phyloP scores from a whole-genome alignment of 768 basidiomycete genomes.

The Amanita subjunquillea region DNA sequence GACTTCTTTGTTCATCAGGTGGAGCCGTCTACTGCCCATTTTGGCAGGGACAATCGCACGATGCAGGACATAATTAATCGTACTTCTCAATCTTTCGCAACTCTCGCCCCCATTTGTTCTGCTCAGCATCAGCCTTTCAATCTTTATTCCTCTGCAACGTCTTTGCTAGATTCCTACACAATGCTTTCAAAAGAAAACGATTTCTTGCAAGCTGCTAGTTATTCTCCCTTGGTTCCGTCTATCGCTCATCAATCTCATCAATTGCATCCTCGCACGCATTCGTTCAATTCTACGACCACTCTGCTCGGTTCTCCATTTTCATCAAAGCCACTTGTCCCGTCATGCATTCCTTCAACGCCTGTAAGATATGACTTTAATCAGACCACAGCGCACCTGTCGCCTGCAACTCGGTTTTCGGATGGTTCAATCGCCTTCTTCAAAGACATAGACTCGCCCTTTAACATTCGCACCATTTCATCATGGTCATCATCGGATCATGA shows the following conservation, averaged over 20 bases:
- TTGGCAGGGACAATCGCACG: neutral
- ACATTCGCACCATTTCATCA: neutral
- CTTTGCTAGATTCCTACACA: slow-evolving; percentile 1
- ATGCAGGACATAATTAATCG: slow-evolving; percentile 5
- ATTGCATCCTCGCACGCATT: neutral
- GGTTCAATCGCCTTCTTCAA: slow-evolving; percentile 1
- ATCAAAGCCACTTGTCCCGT: slow-evolving; percentile 1
- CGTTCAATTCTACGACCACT: slow-evolving; percentile 4
- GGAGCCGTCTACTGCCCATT: neutral
- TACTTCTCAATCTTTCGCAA: neutral
- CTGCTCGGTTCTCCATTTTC: slow-evolving; percentile 8
- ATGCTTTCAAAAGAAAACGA: slow-evolving; percentile 5
- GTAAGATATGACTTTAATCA: neutral
- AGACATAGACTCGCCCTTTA: slow-evolving; percentile 3
- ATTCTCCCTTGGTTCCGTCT: neutral
- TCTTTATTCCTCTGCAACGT: slow-evolving; percentile 2
- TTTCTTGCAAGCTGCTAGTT: neutral
- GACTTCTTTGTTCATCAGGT: neutral
- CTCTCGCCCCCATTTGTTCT: slow-evolving; percentile 1
- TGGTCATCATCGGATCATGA: slow-evolving; percentile 13
- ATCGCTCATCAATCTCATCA: neutral
- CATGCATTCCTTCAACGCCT: slow-evolving; percentile 1
- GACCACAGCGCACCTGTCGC: neutral
- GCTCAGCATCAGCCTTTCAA: slow-evolving; percentile 3
- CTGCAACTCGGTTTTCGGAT: slow-evolving; percentile 1